phyloP scores from a whole-genome alignment of 202 grass and related monocot genomes.

The Panicum hallii region DNA sequence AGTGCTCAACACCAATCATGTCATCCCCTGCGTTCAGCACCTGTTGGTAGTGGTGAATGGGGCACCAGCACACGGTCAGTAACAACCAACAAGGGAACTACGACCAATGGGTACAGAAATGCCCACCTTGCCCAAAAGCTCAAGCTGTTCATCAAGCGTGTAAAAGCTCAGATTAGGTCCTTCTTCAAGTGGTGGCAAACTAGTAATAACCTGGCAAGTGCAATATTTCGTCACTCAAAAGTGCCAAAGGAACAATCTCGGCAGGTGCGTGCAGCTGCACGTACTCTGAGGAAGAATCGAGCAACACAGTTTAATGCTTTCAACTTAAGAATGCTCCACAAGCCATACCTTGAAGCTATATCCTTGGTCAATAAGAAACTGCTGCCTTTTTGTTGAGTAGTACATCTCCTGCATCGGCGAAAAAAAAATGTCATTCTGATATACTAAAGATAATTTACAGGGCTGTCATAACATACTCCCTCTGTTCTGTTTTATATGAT shows the following conservation, averaged over 20 bases:
- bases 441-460: conserved; percentile 15
- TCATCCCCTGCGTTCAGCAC: conserved; percentile 88
- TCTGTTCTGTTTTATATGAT: too few relatives aligned
- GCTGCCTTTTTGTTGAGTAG: conserved; percentile 98
- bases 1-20: conserved; percentile 83
- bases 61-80: conserved; percentile 25
- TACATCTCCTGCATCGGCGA: conserved; percentile 82
- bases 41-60: conserved; percentile 26
- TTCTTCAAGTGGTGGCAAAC: conserved; percentile 71
- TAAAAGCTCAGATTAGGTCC: conserved; percentile 70
- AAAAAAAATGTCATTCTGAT: conserved; percentile 37
- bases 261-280: not conserved
- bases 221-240: conserved; percentile 37
- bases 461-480: not conserved
- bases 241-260: conserved; percentile 14
- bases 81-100: not conserved
- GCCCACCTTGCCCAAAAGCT: conserved; percentile 69
- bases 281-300: not conserved
- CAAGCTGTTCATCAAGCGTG: conserved; percentile 77
- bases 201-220: conserved; percentile 77
- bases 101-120: conserved; percentile 18
- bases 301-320: conserved; percentile 3
- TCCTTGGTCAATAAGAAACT: conserved; percentile 97
- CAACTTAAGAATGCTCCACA: conserved; percentile 16
- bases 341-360: conserved; percentile 95